Conservation (phyloP, 2,329 filamentous ascomycete genomes). For the Balansia obtecta region DNA sequence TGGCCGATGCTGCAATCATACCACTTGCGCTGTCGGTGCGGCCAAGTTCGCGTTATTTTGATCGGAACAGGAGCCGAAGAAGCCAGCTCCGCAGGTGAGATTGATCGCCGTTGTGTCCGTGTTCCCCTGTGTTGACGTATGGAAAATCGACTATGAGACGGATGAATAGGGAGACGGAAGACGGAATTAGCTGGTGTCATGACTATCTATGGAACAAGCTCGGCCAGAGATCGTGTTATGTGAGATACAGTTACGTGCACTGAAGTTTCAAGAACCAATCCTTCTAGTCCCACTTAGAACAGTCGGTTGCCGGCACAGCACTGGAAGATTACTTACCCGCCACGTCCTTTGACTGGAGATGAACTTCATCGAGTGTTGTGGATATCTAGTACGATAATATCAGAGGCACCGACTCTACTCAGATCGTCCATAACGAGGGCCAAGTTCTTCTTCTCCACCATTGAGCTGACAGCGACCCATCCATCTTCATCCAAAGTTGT, state of each 20-base stretch:
- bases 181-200: constrained; percentile 52
- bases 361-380: constrained; percentile 54
- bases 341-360: not conserved
- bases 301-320: no score
- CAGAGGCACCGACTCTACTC: constrained; percentile 61
- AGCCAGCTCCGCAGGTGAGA: constrained; percentile 27
- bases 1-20: constrained; percentile 47
- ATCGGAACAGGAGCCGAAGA: constrained; percentile 27
- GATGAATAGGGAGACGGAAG: constrained; percentile 51
- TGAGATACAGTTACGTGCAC: no score
- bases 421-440: constrained; percentile 80
- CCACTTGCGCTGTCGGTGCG: constrained; percentile 17
- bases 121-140: constrained; percentile 35
- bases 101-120: constrained; percentile 19
- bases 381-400: constrained; percentile 77
- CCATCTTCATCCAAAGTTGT: constrained; percentile 78
- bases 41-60: constrained; percentile 22
- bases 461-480: constrained; percentile 89
- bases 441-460: constrained; percentile 83
- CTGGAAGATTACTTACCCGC: no score
- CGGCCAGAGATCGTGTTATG: no score
- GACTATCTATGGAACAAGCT: constrained; percentile 25
- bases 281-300: not conserved
- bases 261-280: not conserved
- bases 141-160: constrained; percentile 52